These are phyloP conservation scores for Zalerion maritima DNA, from an alignment of 495 filamentous ascomycete species.

Conservation along the genomic window DNA sequence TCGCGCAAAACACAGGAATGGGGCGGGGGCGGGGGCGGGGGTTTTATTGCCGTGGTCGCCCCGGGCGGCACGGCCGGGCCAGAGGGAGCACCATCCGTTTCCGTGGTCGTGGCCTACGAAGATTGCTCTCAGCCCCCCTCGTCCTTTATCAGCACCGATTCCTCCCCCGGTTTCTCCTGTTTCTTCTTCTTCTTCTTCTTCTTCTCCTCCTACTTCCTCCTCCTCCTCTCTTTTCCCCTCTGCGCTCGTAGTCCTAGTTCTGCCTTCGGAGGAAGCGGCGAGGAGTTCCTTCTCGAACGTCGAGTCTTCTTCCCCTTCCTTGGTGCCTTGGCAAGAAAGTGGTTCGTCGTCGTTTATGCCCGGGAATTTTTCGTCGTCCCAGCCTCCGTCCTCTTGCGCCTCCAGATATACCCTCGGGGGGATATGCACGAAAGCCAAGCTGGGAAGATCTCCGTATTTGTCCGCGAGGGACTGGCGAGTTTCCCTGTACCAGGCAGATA, in stretches of 20 bases:
- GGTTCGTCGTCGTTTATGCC: conserved; percentile 52
- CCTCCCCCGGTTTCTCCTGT: no score
- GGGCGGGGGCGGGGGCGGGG: no score
- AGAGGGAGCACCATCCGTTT: conserved; percentile 47
- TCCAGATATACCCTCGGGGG: conserved; percentile 42
- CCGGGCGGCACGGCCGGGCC: conserved; percentile 19
- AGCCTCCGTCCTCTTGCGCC: conserved; percentile 30
- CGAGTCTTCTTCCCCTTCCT: conserved; percentile 40
- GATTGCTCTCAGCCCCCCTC: conserved; percentile 45
- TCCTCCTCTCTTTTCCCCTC: no score
- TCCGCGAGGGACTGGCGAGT: conserved; percentile 28
- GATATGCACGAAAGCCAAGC: conserved; percentile 61
- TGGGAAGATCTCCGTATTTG: conserved; percentile 38
- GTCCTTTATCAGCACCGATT: no score
- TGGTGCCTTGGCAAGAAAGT: conserved; percentile 32
- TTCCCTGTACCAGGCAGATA: conserved; percentile 41
- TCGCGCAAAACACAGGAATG: conserved; percentile 52
- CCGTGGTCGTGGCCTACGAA: conserved; percentile 63
- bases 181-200: no score
- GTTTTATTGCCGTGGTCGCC: conserved; percentile 18
- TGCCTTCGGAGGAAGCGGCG: conserved; percentile 37
- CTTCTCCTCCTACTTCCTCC: no score
- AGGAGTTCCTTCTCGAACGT: conserved; percentile 59
- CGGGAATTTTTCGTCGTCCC: conserved; percentile 32
- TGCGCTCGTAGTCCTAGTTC: no score